A percentile compares a stretch with the other conserved stretches of the same genome.
Conservation (phyloP, 805 yeast species). For the Teunomyces pallodes region DNA sequence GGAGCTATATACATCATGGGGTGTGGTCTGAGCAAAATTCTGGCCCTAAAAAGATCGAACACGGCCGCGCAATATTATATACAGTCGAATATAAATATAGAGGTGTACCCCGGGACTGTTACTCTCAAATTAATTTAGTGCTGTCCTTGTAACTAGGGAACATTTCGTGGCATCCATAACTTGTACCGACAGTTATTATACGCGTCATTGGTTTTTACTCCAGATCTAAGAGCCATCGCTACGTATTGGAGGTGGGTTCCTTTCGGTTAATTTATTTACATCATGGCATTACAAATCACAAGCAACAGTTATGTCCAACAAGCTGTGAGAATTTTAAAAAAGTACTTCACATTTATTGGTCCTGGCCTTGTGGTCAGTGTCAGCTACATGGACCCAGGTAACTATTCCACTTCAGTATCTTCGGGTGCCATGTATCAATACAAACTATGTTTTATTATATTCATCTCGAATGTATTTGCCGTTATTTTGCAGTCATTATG, state of each 20-base stretch:
- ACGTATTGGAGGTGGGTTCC: no score
- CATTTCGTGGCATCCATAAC: no score
- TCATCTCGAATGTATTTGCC: conserved; percentile 81
- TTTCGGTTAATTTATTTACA: neutral
- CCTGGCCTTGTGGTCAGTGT: conserved; percentile 88
- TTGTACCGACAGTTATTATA: no score
- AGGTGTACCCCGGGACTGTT: no score
- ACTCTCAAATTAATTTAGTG: no score
- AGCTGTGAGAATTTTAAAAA: conserved; percentile 31
- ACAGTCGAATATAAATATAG: no score
- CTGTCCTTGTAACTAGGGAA: no score
- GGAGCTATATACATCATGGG: neutral
- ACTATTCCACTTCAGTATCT: conserved; percentile 83
- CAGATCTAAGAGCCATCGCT: no score
- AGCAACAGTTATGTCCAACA: neutral
- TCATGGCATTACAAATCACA: neutral
- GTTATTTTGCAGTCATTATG: conserved; percentile 79
- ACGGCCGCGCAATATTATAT: neutral
- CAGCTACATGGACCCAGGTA: conserved; percentile 94
- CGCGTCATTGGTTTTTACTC: neutral
- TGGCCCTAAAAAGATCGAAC: neutral
- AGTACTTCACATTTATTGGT: conserved; percentile 70
- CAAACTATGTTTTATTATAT: conserved; percentile 66
- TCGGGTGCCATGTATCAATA: conserved; percentile 83
- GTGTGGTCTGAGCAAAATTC: neutral